Percentiles rank a stretch among this genome's conserved stretches.
These are phyloP conservation scores for Cryptosporidium felis DNA, from an alignment of 169 alveolate genomes.

Conservation along the genomic window DNA sequence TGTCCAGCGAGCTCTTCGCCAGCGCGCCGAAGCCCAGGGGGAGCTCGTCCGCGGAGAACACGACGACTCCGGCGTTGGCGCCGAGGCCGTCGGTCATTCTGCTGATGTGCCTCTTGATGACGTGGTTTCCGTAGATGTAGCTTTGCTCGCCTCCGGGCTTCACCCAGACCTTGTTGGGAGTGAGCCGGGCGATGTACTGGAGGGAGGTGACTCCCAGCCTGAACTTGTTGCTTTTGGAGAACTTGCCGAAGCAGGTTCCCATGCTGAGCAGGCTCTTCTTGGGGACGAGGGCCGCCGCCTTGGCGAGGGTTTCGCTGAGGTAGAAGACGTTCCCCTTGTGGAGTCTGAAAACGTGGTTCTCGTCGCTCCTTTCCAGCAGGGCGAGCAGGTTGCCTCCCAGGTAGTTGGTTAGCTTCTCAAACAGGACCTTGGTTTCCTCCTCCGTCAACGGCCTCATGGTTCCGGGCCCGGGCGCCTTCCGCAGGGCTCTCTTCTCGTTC, in stretches of 20 bases:
- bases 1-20: slow-evolving; percentile 87
- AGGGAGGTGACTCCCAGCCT: slow-evolving; percentile 89
- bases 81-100: slow-evolving; percentile 89
- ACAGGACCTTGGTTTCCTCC: slow-evolving; percentile 87
- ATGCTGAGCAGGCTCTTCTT: slow-evolving; percentile 83
- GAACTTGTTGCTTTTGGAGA: slow-evolving; percentile 90
- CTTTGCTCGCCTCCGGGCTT: slow-evolving; percentile 93
- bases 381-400: slow-evolving; percentile 84
- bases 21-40: slow-evolving; percentile 93
- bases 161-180: slow-evolving; percentile 92
- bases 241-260: slow-evolving; percentile 93
- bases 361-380: slow-evolving; percentile 85
- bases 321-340: slow-evolving; percentile 86
- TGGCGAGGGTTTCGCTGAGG: slow-evolving; percentile 80
- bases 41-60: slow-evolving; percentile 84
- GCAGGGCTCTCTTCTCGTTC: neutral
- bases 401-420: slow-evolving; percentile 83
- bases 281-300: slow-evolving; percentile 82
- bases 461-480: no score
- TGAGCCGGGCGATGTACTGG: slow-evolving; percentile 89
- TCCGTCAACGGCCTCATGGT: slow-evolving; percentile 91
- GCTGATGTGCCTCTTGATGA: slow-evolving; percentile 90
- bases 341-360: slow-evolving; percentile 86
- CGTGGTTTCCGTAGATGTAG: slow-evolving; percentile 92
- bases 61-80: slow-evolving; percentile 82